Base-by-base conservation (phyloP, 768 basidiomycete genomes). In the Leccinum obscurum region DNA sequence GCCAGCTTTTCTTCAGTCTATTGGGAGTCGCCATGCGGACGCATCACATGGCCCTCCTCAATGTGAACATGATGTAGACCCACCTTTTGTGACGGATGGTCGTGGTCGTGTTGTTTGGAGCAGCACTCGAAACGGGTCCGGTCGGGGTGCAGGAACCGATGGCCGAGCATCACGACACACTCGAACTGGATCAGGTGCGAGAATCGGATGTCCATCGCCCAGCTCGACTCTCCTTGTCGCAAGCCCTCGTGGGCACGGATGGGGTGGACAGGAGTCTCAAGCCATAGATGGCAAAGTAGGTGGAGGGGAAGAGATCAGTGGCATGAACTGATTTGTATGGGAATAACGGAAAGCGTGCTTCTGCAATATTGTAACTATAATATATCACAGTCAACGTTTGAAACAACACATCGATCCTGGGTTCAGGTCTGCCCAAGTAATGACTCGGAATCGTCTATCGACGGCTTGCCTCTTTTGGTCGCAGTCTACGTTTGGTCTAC, bases 41-140 rank as follows among this genome's bases (percentile, higher is more conserved):
- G 13, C 49, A 9, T 46, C 59, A 10, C 44, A 3, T 44, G 10
- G 39, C 41, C 70, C 58, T 52, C 64, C 61, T 41, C 72, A 64
- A 50, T 64, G 68, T 55, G 72, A 77, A 54, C 75, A 76, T 53
- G 71, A 22, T 22, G 22, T 22, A 22, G 22, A 22, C 22, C 22
- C 22, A 24, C 80, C 82, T 7, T 87, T 87, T 65, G 76, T 85
- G 59, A 87, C 86, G 14, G 86, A 88, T 69, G 86, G 86, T 28
- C 78, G 86, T 51, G 86, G 86, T 9, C 76, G 85, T 57, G 85
- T 86, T 22, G 81, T 87, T 52, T 77, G 76, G 75, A 75, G 73
- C 54, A 76, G 73, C 44, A 64, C 73, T 24, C 68, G 66, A 22
- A 68, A 57, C 48, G 54, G 52, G 55, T 44, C 70, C 50, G 66